Evolutionary conservation across 768 basidiomycete species (phyloP).

Genomic region (Pisolithus albus): DNA sequence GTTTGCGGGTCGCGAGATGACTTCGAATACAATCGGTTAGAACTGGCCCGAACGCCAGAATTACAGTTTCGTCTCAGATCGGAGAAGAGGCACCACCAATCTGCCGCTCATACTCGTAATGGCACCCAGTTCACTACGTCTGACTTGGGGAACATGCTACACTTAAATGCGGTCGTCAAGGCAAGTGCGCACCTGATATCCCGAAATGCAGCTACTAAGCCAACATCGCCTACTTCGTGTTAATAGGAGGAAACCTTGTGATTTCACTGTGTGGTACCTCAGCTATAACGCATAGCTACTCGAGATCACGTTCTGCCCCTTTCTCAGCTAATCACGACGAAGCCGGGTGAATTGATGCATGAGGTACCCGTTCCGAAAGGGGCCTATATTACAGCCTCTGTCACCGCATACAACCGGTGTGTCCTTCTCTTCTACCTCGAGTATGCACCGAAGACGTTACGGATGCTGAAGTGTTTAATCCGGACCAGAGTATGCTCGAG

Average conservation of each 20-base stretch:
- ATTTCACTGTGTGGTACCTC: conserved; percentile 43
- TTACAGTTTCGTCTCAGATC: conserved; percentile 55
- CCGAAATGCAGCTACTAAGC: neutral
- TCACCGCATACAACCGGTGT: conserved; percentile 51
- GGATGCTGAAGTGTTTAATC: conserved; percentile 28
- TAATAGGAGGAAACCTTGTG: conserved; percentile 38
- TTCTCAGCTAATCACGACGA: conserved; percentile 42
- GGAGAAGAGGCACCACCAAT: conserved; percentile 36
- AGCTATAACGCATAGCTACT: conserved; percentile 43
- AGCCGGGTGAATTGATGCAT: conserved; percentile 36
- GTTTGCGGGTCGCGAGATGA: conserved; percentile 55
- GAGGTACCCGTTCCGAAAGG: conserved; percentile 46
- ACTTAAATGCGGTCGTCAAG: conserved; percentile 39
- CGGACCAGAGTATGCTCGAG: conserved; percentile 22
- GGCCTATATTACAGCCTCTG: conserved; percentile 44
- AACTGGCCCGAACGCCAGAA: conserved; percentile 53
- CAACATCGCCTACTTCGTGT: neutral
- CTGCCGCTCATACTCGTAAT: conserved; percentile 28
- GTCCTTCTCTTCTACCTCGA: neutral
- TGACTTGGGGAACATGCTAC: conserved; percentile 48
- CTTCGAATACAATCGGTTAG: conserved; percentile 49
- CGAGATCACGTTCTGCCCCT: conserved; percentile 56
- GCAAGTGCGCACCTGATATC: conserved; percentile 13
- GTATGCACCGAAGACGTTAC: neutral
- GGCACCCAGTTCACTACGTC: conserved; percentile 31